Evolutionary conservation across 495 filamentous ascomycete species (phyloP), one percentile per base, ranked within the genome.

Genomic region (Neurospora sp.): DNA sequence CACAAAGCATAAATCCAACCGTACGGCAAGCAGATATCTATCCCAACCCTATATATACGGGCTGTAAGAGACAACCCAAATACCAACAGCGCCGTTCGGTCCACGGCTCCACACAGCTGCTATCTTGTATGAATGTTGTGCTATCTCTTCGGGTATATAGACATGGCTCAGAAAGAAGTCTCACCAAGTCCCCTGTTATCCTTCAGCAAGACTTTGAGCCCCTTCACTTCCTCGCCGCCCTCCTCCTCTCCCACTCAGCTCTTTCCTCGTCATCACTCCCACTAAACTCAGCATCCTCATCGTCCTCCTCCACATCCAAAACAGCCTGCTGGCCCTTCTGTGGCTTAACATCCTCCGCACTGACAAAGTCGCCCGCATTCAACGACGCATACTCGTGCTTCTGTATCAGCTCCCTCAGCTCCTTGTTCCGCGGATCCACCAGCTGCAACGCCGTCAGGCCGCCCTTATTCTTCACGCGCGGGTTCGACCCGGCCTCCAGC

Each of bases 401-500:
- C 81, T 90, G 87, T 72, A 99, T 87, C 37, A 88, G 79, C 70
- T 85, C 84, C 76, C 88, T 86, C 69, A 98, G 86, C 41, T 86
- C 88, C 61, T 78, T 78, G 74, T 97, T 95, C 70, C 91, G 77
- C 27, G 90, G 90, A 78, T 94, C 92, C 38, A 89, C 90, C 22
- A 94, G 84, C 77, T 93, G 90, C 72, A 86, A 74, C 27, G 92
- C 86, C 70, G 88, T 90, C 70, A 93, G 82, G 42, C 89, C 89
- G 6, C 88, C 90, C 79, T 92, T 92, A 78, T 94, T 94, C 78
- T 82, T 82, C 59, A 80, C 38, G 27, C 85, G 78, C 69, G 83
- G 77, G 76, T 70, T 83, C 20, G 76, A 80, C 44, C 96, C 96
- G 65, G 96, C 96, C 79, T 99, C 96, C 70, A 97, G 87, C 87